Percentiles rank a stretch among this genome's conserved stretches.
These are phyloP conservation scores for Ophiorrhiza pumila DNA, from an alignment of 257 asterid species.

Conservation along the genomic window DNA sequence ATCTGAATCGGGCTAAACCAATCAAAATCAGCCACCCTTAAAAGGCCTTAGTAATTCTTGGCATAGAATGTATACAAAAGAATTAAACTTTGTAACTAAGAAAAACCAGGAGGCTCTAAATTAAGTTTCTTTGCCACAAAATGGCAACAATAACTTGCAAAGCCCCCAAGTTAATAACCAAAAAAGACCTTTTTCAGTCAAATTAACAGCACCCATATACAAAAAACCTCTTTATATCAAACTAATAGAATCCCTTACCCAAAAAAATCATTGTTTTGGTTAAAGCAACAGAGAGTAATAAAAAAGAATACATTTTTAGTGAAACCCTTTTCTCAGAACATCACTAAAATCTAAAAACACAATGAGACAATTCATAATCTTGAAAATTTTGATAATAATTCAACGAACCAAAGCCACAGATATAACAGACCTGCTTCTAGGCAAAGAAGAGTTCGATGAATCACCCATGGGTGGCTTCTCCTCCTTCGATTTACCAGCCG, in stretches of 20 bases:
- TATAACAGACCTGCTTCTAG: conserved; percentile 36
- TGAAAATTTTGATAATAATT: not conserved
- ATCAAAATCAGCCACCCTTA: not conserved
- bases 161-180: not conserved
- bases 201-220: too few relatives aligned
- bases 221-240: not conserved
- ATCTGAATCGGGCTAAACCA: not conserved
- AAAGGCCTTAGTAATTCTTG: not conserved
- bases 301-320: not conserved
- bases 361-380: not conserved
- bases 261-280: not conserved
- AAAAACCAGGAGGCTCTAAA: too few relatives aligned
- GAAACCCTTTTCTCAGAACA: not conserved
- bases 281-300: not conserved
- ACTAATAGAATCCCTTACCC: not conserved
- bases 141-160: too few relatives aligned
- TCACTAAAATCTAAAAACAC: not conserved
- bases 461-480: conserved; percentile 63
- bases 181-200: not conserved
- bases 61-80: not conserved
- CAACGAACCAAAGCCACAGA: not conserved
- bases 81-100: too few relatives aligned
- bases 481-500: conserved; percentile 52
- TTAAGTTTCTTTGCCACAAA: too few relatives aligned
- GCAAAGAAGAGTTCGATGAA: conserved; percentile 50